Evolutionary conservation across 2,329 filamentous ascomycete genomes (phyloP), one percentile per base, ranked within the genome.

Genomic region (Aureobasidium sp.): DNA sequence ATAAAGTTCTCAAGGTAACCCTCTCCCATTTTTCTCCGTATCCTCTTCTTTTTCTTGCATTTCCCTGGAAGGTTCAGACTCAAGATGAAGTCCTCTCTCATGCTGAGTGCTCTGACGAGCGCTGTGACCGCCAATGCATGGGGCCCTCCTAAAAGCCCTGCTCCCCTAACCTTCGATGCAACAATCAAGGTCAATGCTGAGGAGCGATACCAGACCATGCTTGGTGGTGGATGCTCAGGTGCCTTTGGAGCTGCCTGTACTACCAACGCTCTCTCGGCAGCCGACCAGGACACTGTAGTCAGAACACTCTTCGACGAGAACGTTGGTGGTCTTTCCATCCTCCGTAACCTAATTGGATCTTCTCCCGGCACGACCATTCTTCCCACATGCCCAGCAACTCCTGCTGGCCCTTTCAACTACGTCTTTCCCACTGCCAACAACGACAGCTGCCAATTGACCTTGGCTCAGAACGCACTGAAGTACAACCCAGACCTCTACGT

Each of bases 281-380:
- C 52, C 36, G 57, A 67, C 32, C 66, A 68, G 48, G 48, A 66
- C 15, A 32, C 48, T n/a, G 64, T 67, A 4, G 50, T 60, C 48
- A 41, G 64, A 41, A 65, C 60, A 3, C 60, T 68, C 2, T 68
- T 66, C 54, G 57, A 62, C 39, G 65, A 68, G 62, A 67, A 68
- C 59, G 58, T 65, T 27, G 66, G 65, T 30, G 67, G 30, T 41
- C 55, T 68, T 1, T 67, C 67, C 27, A 59, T 68, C 29, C 53
- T 68, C 25, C 67, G 67, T 36, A 68, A 68, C 52, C 32, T 65
- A 16, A 68, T 68, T 50, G 63, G 62, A n/a, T 67, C 67, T 6
- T 62, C 65, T 11, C 21, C 25, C 15, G 57, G 50, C 27, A 52
- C 55, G 3, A 63, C 65, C 21, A 68, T 68, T 30, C 64, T 68